A percentile compares a stretch with the other conserved stretches of the same genome.
Evolutionary conservation across 73 alveolate species (phyloP).

Genomic region (Paramecium sexaurelia): DNA sequence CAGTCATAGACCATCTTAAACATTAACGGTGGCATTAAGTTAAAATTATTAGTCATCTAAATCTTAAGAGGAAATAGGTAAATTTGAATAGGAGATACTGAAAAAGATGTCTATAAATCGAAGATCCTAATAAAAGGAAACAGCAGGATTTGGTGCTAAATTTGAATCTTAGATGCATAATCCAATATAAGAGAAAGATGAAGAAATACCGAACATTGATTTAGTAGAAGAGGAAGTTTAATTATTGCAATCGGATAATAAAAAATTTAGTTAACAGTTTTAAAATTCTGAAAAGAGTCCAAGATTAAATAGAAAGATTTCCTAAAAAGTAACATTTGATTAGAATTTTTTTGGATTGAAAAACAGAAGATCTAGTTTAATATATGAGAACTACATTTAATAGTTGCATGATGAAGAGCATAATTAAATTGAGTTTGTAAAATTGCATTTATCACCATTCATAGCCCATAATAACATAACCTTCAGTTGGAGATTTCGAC

Average conservation of each 20-base stretch:
- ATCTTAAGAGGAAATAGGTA: neutral
- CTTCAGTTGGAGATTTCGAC: slow-evolving; percentile 47
- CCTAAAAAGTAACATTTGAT: neutral
- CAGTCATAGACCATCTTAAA: slow-evolving; percentile 17
- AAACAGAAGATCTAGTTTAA: neutral
- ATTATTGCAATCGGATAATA: neutral
- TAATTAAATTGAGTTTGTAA: neutral
- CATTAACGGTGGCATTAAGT: neutral
- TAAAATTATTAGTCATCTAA: neutral
- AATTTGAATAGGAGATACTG: neutral
- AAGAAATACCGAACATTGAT: neutral
- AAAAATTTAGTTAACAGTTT: neutral
- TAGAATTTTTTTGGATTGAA: neutral
- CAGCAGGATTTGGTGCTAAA: slow-evolving; percentile 55
- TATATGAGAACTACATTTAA: neutral
- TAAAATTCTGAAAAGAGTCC: neutral
- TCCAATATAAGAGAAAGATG: neutral
- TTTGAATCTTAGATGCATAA: slow-evolving; percentile 20
- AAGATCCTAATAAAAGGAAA: neutral
- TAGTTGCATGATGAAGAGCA: neutral
- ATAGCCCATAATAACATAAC: neutral
- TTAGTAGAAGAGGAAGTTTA: neutral
- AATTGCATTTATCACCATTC: neutral
- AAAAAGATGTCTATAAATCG: neutral
- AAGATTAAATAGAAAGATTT: neutral